Conservation (phyloP, 148 eudicot genomes). For the Rhododendron ferrugineum region DNA sequence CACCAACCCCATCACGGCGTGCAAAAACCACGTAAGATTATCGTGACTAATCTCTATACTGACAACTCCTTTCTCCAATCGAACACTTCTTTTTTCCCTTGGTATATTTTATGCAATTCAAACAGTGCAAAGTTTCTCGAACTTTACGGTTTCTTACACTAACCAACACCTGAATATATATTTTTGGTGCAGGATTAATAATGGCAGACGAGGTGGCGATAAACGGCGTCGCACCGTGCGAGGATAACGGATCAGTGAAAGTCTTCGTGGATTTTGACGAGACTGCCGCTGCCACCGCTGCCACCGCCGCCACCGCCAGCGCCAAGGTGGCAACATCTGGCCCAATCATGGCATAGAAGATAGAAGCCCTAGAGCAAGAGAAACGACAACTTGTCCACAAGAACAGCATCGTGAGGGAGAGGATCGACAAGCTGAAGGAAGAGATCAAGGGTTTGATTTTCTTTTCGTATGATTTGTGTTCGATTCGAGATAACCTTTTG, state of each 20-base stretch:
- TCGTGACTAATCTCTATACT: too few relatives aligned
- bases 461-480: too few relatives aligned
- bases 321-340: background rate
- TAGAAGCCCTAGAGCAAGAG: slow-evolving; percentile 29
- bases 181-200: background rate
- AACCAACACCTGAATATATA: background rate
- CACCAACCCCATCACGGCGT: too few relatives aligned
- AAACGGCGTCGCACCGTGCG: slow-evolving; percentile 8
- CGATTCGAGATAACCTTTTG: too few relatives aligned
- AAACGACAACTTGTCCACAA: slow-evolving; percentile 19
- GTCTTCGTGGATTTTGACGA: slow-evolving; percentile 11
- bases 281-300: background rate
- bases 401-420: slow-evolving; percentile 16
- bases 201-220: slow-evolving; percentile 22
- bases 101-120: background rate
- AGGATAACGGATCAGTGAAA: slow-evolving; percentile 17
- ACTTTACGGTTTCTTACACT: background rate
- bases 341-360: slow-evolving; percentile 2
- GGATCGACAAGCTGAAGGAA: slow-evolving; percentile 21
- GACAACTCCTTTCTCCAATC: too few relatives aligned
- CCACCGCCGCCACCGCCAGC: too few relatives aligned
- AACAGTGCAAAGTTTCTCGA: too few relatives aligned
- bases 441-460: slow-evolving; percentile 11
- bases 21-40: too few relatives aligned
- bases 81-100: background rate